A percentile compares a stretch with the other conserved stretches of the same genome.
phyloP scores from a whole-genome alignment of 768 basidiomycete genomes.

The Lentinula sp. region DNA sequence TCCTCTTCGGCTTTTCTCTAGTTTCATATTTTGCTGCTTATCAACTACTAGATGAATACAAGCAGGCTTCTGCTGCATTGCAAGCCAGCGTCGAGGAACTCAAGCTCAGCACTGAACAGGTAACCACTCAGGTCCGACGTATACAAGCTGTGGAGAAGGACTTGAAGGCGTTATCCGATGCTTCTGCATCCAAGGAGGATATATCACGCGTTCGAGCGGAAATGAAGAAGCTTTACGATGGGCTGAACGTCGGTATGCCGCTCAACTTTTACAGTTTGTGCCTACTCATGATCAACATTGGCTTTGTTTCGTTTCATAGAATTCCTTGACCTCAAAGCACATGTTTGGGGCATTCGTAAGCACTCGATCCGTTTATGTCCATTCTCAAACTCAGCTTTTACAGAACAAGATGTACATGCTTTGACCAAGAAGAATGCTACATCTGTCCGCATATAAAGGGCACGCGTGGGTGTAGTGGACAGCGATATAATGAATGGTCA shows the following conservation, averaged over 20 bases:
- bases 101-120: slow-evolving; percentile 79
- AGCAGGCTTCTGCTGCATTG: slow-evolving; percentile 78
- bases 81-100: slow-evolving; percentile 86
- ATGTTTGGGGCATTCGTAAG: slow-evolving; percentile 88
- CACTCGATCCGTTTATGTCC: slow-evolving; percentile 11
- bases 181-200: slow-evolving; percentile 75
- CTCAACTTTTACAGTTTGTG: neutral
- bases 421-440: slow-evolving; percentile 63
- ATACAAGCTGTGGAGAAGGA: slow-evolving; percentile 91
- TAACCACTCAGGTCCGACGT: slow-evolving; percentile 74
- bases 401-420: slow-evolving; percentile 79
- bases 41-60: slow-evolving; percentile 86
- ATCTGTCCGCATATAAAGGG: slow-evolving; percentile 46
- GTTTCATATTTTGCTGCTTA: slow-evolving; percentile 86
- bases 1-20: slow-evolving; percentile 85
- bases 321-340: slow-evolving; percentile 72
- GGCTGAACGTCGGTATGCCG: slow-evolving; percentile 67
- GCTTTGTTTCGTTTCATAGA: slow-evolving; percentile 33
- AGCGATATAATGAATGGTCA: neutral
- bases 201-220: slow-evolving; percentile 70
- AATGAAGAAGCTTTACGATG: slow-evolving; percentile 83
- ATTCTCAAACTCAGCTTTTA: neutral
- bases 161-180: slow-evolving; percentile 63
- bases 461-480: neutral
- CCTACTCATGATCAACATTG: neutral